Conservation (phyloP, 1,284 basidiomycete genomes). For the Porogramme epimiltina region DNA sequence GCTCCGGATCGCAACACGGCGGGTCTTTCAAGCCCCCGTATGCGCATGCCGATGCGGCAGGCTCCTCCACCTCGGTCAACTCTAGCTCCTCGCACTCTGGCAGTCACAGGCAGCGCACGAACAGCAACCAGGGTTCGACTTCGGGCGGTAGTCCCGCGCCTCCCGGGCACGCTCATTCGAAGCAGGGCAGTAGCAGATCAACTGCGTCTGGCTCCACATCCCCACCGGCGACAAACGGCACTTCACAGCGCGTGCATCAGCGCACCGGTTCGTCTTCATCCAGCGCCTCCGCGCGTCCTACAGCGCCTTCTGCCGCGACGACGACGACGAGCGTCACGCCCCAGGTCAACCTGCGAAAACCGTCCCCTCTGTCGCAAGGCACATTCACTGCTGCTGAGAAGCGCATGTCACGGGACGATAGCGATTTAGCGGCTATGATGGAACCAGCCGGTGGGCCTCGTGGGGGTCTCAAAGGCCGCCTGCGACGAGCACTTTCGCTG, state of each 20-base stretch:
- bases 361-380: conserved; percentile 77
- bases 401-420: conserved; percentile 78
- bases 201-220: conserved; percentile 27
- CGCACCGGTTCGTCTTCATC: conserved; percentile 49
- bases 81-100: conserved; percentile 51
- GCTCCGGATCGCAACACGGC: conserved; percentile 37
- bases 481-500: conserved; percentile 75
- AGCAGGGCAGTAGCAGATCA: conserved; percentile 28
- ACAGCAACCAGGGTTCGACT: conserved; percentile 45
- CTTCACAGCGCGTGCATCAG: conserved; percentile 40
- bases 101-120: conserved; percentile 56
- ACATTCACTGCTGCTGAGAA: conserved; percentile 67
- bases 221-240: conserved; percentile 28
- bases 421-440: conserved; percentile 59
- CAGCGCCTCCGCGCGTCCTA: conserved; percentile 34
- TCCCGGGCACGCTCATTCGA: conserved; percentile 30
- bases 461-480: conserved; percentile 73
- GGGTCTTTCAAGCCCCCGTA: conserved; percentile 62
- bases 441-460: conserved; percentile 47
- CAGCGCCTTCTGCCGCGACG: conserved; percentile 25
- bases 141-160: conserved; percentile 21
- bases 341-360: conserved; percentile 53
- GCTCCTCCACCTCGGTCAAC: conserved; percentile 73
- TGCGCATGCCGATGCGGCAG: conserved; percentile 73
- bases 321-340: conserved; percentile 40